Evolutionary conservation across 1,284 basidiomycete genomes (phyloP).

Genomic region (Ustilago xerochloae): DNA sequence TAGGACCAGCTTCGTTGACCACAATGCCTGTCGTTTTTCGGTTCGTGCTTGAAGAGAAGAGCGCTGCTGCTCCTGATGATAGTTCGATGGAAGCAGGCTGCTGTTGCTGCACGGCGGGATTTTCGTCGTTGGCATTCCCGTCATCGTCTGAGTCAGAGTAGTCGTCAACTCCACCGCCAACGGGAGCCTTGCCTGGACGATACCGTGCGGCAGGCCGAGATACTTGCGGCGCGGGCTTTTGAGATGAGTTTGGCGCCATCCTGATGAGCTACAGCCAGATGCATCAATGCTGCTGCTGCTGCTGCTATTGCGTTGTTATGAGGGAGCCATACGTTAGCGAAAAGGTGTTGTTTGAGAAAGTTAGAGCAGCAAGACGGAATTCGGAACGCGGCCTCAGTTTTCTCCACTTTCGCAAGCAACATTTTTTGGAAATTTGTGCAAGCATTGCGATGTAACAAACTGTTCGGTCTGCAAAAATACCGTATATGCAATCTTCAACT

Average conservation of each 20-base stretch:
- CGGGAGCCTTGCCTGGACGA: conserved; percentile 64
- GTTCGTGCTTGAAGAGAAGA: not conserved
- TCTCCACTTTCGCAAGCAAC: no score
- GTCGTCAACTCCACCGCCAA: conserved; percentile 29
- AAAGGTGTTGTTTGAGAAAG: no score
- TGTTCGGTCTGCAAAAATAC: no score
- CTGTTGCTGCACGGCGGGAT: not conserved
- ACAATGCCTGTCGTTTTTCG: conserved; percentile 23
- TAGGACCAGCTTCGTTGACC: conserved; percentile 7
- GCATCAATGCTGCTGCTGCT: no score
- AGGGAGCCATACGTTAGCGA: no score
- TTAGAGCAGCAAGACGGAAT: no score
- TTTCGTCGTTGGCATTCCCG: not conserved
- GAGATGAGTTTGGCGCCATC: conserved; percentile 18
- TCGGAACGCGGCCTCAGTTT: no score
- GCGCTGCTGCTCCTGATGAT: conserved; percentile 13
- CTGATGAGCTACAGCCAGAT: not conserved
- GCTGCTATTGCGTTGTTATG: no score
- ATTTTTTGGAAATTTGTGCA: no score
- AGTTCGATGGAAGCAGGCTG: conserved; percentile 2
- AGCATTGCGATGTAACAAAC: no score
- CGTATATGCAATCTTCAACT: no score
- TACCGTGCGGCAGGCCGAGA: conserved; percentile 61
- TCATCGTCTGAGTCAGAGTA: conserved; percentile 40
- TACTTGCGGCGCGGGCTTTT: conserved; percentile 23